phyloP scores from a whole-genome alignment of 2,329 filamentous ascomycete species.

The Penicillium sp. region DNA sequence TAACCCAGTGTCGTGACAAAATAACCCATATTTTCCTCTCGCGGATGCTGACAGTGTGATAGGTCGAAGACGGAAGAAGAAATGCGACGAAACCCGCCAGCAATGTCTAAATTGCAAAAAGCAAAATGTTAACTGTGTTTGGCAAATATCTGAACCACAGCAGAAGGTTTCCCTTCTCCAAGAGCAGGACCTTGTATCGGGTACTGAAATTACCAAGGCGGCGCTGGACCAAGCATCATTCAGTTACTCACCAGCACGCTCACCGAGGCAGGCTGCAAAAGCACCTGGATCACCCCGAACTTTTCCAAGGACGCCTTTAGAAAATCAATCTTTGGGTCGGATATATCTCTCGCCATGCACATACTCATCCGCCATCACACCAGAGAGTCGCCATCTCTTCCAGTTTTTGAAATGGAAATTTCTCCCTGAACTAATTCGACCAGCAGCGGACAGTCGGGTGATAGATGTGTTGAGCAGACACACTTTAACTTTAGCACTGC shows the following conservation, averaged over 20 bases:
- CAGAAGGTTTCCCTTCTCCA: too few species aligned
- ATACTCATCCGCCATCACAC: slow-evolving; percentile 3
- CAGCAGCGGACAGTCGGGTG: slow-evolving; percentile 10
- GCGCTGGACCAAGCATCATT: background rate
- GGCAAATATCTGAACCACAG: slow-evolving; percentile 5
- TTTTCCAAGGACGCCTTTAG: too few species aligned
- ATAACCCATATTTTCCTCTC: background rate
- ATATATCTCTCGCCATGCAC: background rate
- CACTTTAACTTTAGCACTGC: slow-evolving; percentile 13
- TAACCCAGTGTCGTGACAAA: background rate
- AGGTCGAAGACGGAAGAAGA: slow-evolving; percentile 22
- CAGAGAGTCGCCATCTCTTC: slow-evolving; percentile 17
- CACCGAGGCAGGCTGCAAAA: background rate
- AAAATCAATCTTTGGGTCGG: background rate
- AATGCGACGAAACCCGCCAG: slow-evolving; percentile 24
- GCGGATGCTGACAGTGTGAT: background rate
- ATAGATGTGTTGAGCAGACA: slow-evolving; percentile 12
- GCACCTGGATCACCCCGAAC: background rate
- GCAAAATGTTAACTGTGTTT: slow-evolving; percentile 16
- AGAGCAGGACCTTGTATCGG: fast-evolving
- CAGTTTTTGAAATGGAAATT: slow-evolving; percentile 22
- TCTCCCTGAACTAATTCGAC: slow-evolving; percentile 24
- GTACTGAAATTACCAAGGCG: background rate
- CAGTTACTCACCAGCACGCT: background rate
- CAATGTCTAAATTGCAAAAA: slow-evolving; percentile 22